Base-by-base conservation (phyloP, 495 filamentous ascomycete genomes). In the Penicillium angulare region DNA sequence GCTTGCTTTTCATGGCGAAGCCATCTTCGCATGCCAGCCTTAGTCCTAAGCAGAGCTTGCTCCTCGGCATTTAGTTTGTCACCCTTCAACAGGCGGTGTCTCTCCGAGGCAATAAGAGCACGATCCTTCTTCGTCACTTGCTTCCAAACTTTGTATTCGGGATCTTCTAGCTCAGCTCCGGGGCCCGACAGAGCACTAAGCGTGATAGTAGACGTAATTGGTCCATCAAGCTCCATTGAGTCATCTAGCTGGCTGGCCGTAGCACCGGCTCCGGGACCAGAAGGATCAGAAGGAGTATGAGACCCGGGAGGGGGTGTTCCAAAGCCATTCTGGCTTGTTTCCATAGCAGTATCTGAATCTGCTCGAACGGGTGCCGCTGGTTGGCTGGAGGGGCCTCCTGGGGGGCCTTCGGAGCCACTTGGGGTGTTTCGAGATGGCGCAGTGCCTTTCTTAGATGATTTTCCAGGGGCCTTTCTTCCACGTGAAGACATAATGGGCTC, bases 401-500 rank as follows among this genome's bases (percentile, higher is more conserved):
- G 84, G 5, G 92, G 90, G 21, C 81, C 85, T 65, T 97, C 92
- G 34, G 70, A 79, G 33, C 77, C 76, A 52, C 80, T 76, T 33
- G 80, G 81, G 13, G 84, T 82, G 66, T 90, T 88, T 46, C 88
- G 84, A 38, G 84, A 80, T 18, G 83, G 76, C 22, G 83, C 87
- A 16, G 85, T 78, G 7, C 86, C 86, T 61, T 96, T 98, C 53
- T 84, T 85, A 3, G 86, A 82, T 24, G 63, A 29, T 57, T 84
- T 87, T 15, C 85, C 84, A 21, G 90, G 90, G 13, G 91, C 89
- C 61, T 90, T 96, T 23, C 95, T 85, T 43, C 93, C 95, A 50
- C 95, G 82, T 42, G 93, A 95, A 33, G 93, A 92, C 88, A 96
- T 96, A 66, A 97, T 96, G 18, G 95, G 93, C 67, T 97, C 95